Conservation (phyloP, 2,329 filamentous ascomycete species). For the Coniella lustricola region DNA sequence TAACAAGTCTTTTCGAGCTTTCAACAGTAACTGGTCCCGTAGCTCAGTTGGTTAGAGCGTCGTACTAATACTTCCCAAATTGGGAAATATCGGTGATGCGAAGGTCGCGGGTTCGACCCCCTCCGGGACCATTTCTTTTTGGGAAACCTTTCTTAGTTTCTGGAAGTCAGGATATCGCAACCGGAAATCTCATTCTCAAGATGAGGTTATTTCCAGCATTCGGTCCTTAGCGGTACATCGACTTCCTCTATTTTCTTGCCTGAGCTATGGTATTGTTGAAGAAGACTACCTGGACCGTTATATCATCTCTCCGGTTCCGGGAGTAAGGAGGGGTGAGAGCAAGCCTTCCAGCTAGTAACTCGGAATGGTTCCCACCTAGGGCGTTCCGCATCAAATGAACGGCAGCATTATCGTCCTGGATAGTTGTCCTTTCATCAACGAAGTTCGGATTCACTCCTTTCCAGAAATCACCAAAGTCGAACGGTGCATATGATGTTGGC, state of each 20-base stretch:
- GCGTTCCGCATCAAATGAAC: constrained; percentile 78
- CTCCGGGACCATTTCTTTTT: neutral
- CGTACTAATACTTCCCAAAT: too few species aligned
- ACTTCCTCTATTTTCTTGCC: too few species aligned
- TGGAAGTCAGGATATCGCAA: too few species aligned
- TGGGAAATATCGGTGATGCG: too few species aligned
- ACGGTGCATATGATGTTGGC: neutral
- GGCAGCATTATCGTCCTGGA: constrained; percentile 64
- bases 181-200: too few species aligned
- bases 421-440: neutral
- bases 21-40: too few species aligned
- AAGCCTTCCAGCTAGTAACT: constrained; percentile 66
- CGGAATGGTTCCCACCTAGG: constrained; percentile 66
- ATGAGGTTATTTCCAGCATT: too few species aligned
- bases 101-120: too few species aligned
- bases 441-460: neutral
- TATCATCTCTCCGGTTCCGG: constrained; percentile 59
- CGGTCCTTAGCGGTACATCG: too few species aligned
- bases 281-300: constrained; percentile 82
- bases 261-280: constrained; percentile 36
- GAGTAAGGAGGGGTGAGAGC: constrained; percentile 66
- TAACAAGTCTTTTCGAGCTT: too few species aligned
- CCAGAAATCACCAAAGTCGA: neutral
- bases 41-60: too few species aligned
- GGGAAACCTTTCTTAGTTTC: neutral